Percentiles rank a stretch among this genome's conserved stretches.
These are phyloP conservation scores for Carex scoparia DNA, from an alignment of 176 grass and related monocot species.

Conservation along the genomic window DNA sequence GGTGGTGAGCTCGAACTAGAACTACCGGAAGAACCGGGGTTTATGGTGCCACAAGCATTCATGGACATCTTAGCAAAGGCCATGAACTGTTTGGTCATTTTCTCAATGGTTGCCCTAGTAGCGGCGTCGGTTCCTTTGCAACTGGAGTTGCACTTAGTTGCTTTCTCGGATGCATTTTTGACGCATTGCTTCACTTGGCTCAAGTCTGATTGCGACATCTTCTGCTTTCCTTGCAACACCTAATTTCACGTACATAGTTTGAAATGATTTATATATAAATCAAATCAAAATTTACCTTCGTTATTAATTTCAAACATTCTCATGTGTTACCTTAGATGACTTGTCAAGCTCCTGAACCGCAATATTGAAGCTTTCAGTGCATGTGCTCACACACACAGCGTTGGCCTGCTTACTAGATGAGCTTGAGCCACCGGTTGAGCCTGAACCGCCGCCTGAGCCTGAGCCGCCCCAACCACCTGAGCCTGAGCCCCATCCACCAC, in stretches of 20 bases:
- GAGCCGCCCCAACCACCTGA: background rate
- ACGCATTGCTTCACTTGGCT: slow-evolving; percentile 2
- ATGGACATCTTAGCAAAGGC: background rate
- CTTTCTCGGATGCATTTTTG: background rate
- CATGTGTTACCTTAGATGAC: slow-evolving; percentile 7
- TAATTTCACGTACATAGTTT: background rate
- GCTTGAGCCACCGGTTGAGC: background rate
- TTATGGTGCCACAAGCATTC: background rate
- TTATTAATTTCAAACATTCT: background rate
- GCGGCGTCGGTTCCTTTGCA: background rate
- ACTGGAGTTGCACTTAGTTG: background rate
- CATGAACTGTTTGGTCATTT: background rate
- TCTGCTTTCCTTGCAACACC: slow-evolving; percentile 5
- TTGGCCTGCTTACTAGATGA: background rate
- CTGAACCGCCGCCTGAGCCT: background rate
- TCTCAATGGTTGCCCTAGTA: background rate
- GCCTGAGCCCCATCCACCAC: background rate
- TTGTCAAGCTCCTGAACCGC: slow-evolving; percentile 11
- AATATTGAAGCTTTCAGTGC: background rate
- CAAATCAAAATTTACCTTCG: too few relatives aligned
- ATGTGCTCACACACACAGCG: background rate
- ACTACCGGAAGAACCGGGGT: background rate
- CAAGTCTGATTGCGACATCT: background rate
- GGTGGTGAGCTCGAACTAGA: too few relatives aligned
- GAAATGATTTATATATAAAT: too few relatives aligned